Percentiles rank a stretch among this genome's conserved stretches.
Conservation (phyloP, 2,329 filamentous ascomycete species). For the Exophiala sideris region DNA sequence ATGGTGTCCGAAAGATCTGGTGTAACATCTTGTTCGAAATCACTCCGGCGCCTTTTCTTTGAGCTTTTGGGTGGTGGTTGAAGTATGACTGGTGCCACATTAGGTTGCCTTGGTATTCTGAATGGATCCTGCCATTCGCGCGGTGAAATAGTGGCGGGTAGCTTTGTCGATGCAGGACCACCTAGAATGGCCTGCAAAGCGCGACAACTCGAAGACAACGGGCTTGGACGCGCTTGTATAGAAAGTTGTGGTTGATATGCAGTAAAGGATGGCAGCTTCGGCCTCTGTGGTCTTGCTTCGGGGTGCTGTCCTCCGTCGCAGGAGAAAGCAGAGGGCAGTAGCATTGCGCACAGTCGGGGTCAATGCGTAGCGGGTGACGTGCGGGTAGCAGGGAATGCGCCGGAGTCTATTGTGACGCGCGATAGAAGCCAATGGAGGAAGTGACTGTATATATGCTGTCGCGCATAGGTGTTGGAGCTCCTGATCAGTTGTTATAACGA, state of each 20-base stretch:
- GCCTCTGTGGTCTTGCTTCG: conserved; percentile 15
- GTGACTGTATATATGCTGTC: conserved; percentile 1
- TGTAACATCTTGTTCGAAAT: conserved; percentile 29
- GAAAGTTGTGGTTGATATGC: conserved; percentile 35
- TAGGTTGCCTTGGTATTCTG: conserved; percentile 12
- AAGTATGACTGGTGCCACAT: conserved; percentile 23
- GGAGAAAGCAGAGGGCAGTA: conserved; percentile 45
- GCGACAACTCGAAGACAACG: conserved; percentile 31
- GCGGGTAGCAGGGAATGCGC: conserved; percentile 13
- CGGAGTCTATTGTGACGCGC: conserved; percentile 9
- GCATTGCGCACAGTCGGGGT: conserved; percentile 30
- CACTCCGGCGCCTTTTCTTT: conserved; percentile 40
- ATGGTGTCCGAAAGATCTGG: conserved; percentile 20
- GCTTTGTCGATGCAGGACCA: conserved; percentile 29
- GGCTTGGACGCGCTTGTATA: conserved; percentile 39
- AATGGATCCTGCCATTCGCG: conserved; percentile 31
- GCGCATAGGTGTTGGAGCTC: conserved; percentile 10
- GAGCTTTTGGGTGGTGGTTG: conserved; percentile 33
- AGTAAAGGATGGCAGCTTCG: conserved; percentile 34
- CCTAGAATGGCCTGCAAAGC: conserved; percentile 29
- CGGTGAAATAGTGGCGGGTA: conserved; percentile 31
- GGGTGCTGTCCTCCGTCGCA: conserved; percentile 37
- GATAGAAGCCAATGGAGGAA: not conserved
- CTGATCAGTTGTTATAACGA: not conserved
- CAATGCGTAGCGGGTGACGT: conserved; percentile 13